Evolutionary conservation across 306 rosid genomes (phyloP).

Genomic region (Elaeagnus macrophylla): DNA sequence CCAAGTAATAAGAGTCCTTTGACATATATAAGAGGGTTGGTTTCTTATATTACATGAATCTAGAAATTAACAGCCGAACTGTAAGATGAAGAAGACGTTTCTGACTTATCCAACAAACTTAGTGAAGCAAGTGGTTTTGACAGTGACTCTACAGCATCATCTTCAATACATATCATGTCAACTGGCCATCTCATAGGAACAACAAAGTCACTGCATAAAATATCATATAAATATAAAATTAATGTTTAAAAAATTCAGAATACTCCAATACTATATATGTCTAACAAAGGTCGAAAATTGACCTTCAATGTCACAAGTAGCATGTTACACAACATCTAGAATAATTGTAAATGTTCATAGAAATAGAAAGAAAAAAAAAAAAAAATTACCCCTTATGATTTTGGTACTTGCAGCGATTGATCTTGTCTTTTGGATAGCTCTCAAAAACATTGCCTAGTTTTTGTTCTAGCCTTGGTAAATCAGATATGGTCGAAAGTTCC

Average conservation of each 20-base stretch:
- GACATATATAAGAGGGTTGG: too few species aligned
- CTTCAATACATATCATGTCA: not conserved
- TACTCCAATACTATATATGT: not conserved
- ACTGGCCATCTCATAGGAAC: conserved; percentile 34
- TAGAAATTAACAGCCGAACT: not conserved
- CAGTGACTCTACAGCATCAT: conserved; percentile 4
- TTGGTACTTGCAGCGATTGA: conserved; percentile 27
- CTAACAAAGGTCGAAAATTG: too few species aligned
- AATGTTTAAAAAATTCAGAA: not conserved
- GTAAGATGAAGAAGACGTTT: conserved; percentile 5
- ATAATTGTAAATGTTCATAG: too few species aligned
- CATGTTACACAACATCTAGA: too few species aligned
- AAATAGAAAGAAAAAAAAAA: too few species aligned
- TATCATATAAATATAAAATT: not conserved
- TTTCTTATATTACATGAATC: too few species aligned
- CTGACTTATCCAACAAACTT: conserved; percentile 2
- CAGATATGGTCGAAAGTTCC: conserved; percentile 32
- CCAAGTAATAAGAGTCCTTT: too few species aligned
- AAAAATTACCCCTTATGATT: conserved; percentile 25
- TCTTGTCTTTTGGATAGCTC: conserved; percentile 23
- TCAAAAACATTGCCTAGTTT: conserved; percentile 19
- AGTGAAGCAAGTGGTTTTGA: conserved; percentile 15
- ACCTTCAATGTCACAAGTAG: too few species aligned
- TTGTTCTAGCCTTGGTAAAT: conserved; percentile 20
- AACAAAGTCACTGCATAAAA: conserved; percentile 12